These are phyloP conservation scores for Piromyces finnis DNA, from an alignment of 192 early-diverging fungal species.

Conservation along the genomic window DNA sequence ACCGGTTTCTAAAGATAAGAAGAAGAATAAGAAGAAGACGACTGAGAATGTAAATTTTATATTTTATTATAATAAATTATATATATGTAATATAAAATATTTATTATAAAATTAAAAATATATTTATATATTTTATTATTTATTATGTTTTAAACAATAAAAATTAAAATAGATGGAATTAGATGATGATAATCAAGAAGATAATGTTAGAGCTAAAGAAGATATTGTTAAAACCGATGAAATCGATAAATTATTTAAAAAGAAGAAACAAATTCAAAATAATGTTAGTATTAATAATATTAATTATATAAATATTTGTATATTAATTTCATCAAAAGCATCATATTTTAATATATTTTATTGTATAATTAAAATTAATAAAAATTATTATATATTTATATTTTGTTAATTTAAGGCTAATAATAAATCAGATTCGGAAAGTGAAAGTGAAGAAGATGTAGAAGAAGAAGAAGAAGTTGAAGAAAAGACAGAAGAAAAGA, in stretches of 20 bases:
- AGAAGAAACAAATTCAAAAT: slow-evolving; percentile 6
- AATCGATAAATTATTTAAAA: slow-evolving; percentile 29
- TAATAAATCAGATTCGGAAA: slow-evolving; percentile 7
- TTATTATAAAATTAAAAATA: too few relatives aligned
- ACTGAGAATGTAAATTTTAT: slow-evolving; percentile 5
- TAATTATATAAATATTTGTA: too few relatives aligned
- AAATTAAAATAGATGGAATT: background rate
- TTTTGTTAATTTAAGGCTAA: too few relatives aligned
- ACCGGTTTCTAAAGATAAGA: slow-evolving; percentile 13
- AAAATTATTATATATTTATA: too few relatives aligned
- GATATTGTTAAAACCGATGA: slow-evolving; percentile 8
- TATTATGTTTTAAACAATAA: too few relatives aligned
- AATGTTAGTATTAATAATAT: background rate
- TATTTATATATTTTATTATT: too few relatives aligned
- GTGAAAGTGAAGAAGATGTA: slow-evolving; percentile 2
- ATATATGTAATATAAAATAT: too few relatives aligned
- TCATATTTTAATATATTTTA: too few relatives aligned
- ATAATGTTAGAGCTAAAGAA: slow-evolving; percentile 2
- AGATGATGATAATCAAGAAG: slow-evolving; percentile 13
- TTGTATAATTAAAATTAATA: background rate
- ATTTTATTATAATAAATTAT: background rate
- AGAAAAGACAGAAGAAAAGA: background rate
- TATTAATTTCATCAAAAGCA: too few relatives aligned
- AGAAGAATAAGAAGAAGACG: slow-evolving; percentile 29
- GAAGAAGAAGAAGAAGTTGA: slow-evolving; percentile 7